These are phyloP conservation scores for Citrus cavaleriei DNA, from an alignment of 345 rosid genomes.

Conservation along the genomic window DNA sequence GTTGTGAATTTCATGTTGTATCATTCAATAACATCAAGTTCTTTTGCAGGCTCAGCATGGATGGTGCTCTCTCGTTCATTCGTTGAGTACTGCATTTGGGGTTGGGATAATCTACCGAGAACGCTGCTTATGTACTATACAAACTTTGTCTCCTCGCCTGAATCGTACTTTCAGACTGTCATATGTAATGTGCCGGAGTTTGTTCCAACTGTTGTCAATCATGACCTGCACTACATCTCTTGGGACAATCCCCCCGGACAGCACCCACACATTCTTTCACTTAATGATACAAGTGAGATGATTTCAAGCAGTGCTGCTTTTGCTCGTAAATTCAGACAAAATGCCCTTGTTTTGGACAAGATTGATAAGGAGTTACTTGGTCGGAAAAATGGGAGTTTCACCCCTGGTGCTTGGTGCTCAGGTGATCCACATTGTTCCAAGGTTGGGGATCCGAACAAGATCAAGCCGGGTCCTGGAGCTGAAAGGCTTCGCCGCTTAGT, in stretches of 20 bases:
- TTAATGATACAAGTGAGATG: conserved; percentile 68
- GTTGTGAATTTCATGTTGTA: background rate
- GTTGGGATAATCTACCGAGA: conserved; percentile 97
- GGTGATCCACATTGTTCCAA: conserved; percentile 63
- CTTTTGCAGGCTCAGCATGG: conserved; percentile 91
- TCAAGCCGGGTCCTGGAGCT: conserved; percentile 79
- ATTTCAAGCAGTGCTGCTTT: conserved; percentile 79
- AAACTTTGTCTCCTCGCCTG: conserved; percentile 95
- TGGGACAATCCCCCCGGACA: conserved; percentile 96
- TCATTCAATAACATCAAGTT: background rate
- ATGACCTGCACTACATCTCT: conserved; percentile 89
- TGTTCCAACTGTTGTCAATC: conserved; percentile 64
- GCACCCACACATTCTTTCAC: conserved; percentile 78
- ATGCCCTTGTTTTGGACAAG: conserved; percentile 56
- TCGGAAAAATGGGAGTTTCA: conserved; percentile 55
- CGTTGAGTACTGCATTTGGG: conserved; percentile 91
- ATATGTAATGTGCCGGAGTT: conserved; percentile 88
- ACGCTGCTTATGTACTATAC: conserved; percentile 92
- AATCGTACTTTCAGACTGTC: conserved; percentile 95
- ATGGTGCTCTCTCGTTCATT: conserved; percentile 85
- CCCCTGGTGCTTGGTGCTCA: conserved; percentile 97
- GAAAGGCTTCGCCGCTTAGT: conserved; percentile 58
- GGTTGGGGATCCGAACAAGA: conserved; percentile 57
- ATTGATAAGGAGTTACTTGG: conserved; percentile 71
- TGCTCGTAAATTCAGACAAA: conserved; percentile 71